Conservation (phyloP, 2,329 filamentous ascomycete genomes). For the Bipolaris oryzae region DNA sequence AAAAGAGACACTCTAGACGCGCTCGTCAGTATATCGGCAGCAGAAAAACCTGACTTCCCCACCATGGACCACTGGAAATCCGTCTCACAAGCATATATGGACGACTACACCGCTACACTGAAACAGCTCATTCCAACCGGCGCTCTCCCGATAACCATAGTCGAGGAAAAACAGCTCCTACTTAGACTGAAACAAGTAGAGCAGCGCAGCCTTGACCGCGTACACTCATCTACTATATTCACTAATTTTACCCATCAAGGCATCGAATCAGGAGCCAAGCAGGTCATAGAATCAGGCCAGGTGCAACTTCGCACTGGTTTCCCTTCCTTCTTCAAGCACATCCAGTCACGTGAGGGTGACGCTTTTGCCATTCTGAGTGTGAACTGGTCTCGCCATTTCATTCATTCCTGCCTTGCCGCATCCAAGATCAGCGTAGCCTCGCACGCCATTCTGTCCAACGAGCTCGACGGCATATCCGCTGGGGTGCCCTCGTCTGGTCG, state of each 20-base stretch:
- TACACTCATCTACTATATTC: constrained; percentile 50
- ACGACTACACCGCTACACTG: constrained; percentile 48
- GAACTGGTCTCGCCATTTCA: constrained; percentile 56
- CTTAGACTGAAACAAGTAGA: constrained; percentile 48
- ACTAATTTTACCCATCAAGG: constrained; percentile 41
- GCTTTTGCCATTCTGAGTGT: constrained; percentile 51
- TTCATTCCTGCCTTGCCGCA: constrained; percentile 37
- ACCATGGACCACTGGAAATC: constrained; percentile 43
- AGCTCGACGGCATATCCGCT: constrained; percentile 26
- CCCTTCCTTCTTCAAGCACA: constrained; percentile 37
- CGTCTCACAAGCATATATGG: constrained; percentile 50
- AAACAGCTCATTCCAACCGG: constrained; percentile 32
- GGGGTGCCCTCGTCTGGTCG: constrained; percentile 24
- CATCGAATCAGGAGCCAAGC: constrained; percentile 32
- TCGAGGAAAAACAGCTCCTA: constrained; percentile 49
- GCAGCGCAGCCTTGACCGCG: constrained; percentile 49
- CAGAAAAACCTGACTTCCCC: constrained; percentile 29
- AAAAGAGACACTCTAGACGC: constrained; percentile 53
- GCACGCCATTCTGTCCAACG: constrained; percentile 26
- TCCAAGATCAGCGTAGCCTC: constrained; percentile 2
- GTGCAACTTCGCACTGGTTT: constrained; percentile 49
- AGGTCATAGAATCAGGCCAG: constrained; percentile 37
- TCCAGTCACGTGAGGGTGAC: constrained; percentile 16
- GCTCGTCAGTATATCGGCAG: constrained; percentile 49
- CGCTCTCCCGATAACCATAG: constrained; percentile 35